Evolutionary conservation across 2,329 filamentous ascomycete species (phyloP), one percentile per base, ranked within the genome.

Genomic region (Aspergillus latus): DNA sequence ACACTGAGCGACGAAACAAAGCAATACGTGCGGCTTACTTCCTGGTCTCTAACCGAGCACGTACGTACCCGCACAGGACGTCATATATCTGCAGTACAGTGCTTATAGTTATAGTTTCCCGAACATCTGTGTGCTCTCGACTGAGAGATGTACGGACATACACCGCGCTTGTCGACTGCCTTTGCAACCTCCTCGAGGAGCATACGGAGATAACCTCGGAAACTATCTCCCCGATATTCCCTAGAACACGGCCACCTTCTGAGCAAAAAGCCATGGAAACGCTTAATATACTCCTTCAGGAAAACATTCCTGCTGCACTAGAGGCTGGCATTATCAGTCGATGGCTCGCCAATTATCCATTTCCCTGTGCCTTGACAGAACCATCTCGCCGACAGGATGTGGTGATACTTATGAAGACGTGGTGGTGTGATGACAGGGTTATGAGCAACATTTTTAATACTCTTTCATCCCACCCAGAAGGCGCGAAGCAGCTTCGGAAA

Each of bases 261-360:
- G 77, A 80, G 53, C 74, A 66, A 39, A 75, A 75, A 52, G 72
- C 76, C 0, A 60, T 80, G 10, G 67, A 65, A 1, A 79, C 87
- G 21, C 84, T 90, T 61, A 85, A 88, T 64, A 66, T 74, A 5
- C 74, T 91, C 2, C 77, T 88, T n/a, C 80, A 79, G 57, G 82
- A 83, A 59, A 83, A 84, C 62, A 81, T 83, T 15, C 74, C 81
- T 1, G 78, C 80, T 28, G 80, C 80, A 52, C 73, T 91, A 15
- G 74, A 84, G 67, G 84, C 86, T 37, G 80, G 81, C 5, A 84
- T 92, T 59, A 80, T 92, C 39, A 85, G 87, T 58, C 84, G 83
- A 54, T 92, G 89, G 89, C 80, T 92, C n/a, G 82, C 78, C 34
- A 85, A 83, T 64, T 90, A 92, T 69, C 82, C 84, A 6, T 92